Evolutionary conservation across 208 protist genomes (phyloP).

Genomic region (Trypanosoma conorhini): DNA sequence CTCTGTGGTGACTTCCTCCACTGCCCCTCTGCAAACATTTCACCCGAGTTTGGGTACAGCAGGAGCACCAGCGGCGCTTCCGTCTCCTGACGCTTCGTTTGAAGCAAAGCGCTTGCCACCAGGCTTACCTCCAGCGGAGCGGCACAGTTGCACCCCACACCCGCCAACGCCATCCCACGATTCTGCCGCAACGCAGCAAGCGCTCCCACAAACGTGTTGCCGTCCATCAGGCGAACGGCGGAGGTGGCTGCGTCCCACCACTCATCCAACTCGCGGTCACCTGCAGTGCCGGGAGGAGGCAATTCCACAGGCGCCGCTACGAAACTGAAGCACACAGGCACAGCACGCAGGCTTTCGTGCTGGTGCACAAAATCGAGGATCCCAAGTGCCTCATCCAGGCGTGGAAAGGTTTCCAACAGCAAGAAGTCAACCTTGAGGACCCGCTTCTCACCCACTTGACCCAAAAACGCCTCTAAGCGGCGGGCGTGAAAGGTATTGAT

Average conservation of each 20-base stretch:
- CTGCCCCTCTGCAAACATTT: conserved; percentile 11
- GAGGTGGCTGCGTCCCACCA: conserved; percentile 18
- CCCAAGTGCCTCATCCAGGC: conserved; percentile 16
- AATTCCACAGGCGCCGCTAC: conserved; percentile 1
- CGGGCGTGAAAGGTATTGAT: conserved; percentile 17
- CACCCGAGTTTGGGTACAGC: conserved; percentile 22
- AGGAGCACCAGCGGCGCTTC: conserved; percentile 18
- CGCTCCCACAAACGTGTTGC: conserved; percentile 17
- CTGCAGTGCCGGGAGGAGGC: not conserved
- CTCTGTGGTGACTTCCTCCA: not conserved
- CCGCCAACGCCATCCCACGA: not conserved
- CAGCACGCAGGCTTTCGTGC: conserved; percentile 5
- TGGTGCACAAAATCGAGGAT: conserved; percentile 17
- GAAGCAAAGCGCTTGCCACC: conserved; percentile 8
- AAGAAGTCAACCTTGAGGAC: conserved; percentile 24
- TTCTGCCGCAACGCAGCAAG: not conserved
- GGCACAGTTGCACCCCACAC: conserved; percentile 23
- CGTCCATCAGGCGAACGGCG: conserved; percentile 10
- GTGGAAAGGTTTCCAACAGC: conserved; percentile 24
- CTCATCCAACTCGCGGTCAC: conserved; percentile 7
- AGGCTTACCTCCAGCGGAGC: conserved; percentile 22
- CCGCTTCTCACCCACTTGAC: not conserved
- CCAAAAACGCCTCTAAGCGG: conserved; percentile 20
- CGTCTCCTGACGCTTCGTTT: conserved; percentile 12
- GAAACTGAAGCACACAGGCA: conserved; percentile 26